Conservation (phyloP, 2,329 filamentous ascomycete genomes). For the Pezicula radicicola region DNA sequence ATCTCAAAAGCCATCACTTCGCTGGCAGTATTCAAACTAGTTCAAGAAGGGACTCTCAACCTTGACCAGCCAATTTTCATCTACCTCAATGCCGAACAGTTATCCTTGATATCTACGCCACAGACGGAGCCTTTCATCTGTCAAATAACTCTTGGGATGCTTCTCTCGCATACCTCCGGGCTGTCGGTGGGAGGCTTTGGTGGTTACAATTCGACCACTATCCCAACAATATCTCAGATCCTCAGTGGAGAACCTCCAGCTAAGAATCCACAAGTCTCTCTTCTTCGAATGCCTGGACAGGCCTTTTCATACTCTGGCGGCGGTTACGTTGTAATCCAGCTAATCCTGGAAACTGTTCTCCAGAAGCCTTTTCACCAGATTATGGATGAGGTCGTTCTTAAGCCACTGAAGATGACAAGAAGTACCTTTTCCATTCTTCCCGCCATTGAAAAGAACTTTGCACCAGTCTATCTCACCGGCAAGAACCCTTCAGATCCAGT, state of each 20-base stretch:
- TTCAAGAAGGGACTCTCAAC: slow-evolving; percentile 5
- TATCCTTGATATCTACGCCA: slow-evolving; percentile 6
- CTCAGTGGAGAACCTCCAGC: slow-evolving; percentile 3
- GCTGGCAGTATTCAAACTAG: slow-evolving; percentile 2
- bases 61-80: slow-evolving; percentile 3
- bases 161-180: slow-evolving; percentile 11
- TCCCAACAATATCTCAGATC: slow-evolving; percentile 1
- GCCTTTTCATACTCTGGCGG: slow-evolving; percentile 8
- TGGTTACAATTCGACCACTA: background rate
- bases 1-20: slow-evolving; percentile 11
- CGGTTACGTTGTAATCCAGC: slow-evolving; percentile 7
- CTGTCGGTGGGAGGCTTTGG: background rate
- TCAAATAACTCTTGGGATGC: slow-evolving; percentile 6
- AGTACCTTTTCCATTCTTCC: slow-evolving; percentile 2
- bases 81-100: background rate
- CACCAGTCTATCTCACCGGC: slow-evolving; percentile 4
- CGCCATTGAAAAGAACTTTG: slow-evolving; percentile 7
- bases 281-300: slow-evolving; percentile 5
- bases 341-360: slow-evolving; percentile 5
- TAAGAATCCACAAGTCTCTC: slow-evolving; percentile 3
- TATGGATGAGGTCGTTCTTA: slow-evolving; percentile 6
- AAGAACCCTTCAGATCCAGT: background rate
- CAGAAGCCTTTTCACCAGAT: slow-evolving; percentile 8
- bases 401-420: slow-evolving; percentile 7
- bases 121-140: background rate